A percentile compares a stretch with the other conserved stretches of the same genome.
Evolutionary conservation across 805 yeast species (phyloP).

Genomic region (Priceomyces fermenticarens): DNA sequence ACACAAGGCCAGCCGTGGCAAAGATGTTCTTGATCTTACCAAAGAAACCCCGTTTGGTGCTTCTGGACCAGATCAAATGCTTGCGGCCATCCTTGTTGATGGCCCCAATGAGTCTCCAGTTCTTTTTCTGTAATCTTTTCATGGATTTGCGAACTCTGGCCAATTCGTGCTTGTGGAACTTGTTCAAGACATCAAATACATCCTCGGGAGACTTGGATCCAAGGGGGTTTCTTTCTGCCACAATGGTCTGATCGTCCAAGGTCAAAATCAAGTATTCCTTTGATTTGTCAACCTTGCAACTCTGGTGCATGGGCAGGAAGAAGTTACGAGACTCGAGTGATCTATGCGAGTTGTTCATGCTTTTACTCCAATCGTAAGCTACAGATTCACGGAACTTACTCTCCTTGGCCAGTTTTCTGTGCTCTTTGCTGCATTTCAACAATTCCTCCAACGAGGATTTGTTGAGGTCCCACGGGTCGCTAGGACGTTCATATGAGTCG

Average conservation of each 20-base stretch:
- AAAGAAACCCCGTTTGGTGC: background rate
- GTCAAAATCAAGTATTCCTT: constrained; percentile 28
- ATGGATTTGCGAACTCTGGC: constrained; percentile 32
- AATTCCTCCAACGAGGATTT: constrained; percentile 35
- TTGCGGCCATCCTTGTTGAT: constrained; percentile 10
- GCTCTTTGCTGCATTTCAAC: constrained; percentile 41
- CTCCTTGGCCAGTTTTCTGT: constrained; percentile 39
- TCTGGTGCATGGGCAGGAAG: constrained; percentile 39
- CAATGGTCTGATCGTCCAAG: constrained; percentile 31
- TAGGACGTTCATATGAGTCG: constrained; percentile 8
- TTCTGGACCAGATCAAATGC: constrained; percentile 12
- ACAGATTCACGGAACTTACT: constrained; percentile 44
- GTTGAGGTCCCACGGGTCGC: constrained; percentile 6
- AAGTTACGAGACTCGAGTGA: constrained; percentile 41
- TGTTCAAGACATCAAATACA: constrained; percentile 37
- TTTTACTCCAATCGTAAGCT: constrained; percentile 52
- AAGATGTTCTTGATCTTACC: constrained; percentile 17
- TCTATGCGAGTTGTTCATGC: constrained; percentile 31
- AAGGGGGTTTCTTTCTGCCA: constrained; percentile 37
- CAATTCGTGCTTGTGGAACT: constrained; percentile 33
- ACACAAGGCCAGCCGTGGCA: constrained; percentile 25
- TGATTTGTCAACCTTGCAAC: background rate
- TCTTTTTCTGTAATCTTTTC: constrained; percentile 39
- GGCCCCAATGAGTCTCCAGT: constrained; percentile 58
- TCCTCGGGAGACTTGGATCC: constrained; percentile 39